Conservation (phyloP, 208 protist genomes). For the Acanthamoeba castellanii region DNA sequence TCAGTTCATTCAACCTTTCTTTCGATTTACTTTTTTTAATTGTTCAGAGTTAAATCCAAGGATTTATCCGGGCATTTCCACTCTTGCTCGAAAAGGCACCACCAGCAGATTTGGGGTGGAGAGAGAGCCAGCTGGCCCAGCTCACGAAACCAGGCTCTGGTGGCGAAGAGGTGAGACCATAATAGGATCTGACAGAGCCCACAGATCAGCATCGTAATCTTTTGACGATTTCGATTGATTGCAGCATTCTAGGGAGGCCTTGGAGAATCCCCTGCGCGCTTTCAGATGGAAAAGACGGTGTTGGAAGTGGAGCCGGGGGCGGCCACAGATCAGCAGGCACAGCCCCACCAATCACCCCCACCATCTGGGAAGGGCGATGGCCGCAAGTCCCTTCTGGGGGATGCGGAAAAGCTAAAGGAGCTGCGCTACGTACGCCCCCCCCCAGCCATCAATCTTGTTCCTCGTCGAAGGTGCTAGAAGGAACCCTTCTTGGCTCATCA, state of each 20-base stretch:
- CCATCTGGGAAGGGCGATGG: not conserved
- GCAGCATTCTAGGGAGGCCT: too few relatives aligned
- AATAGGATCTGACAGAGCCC: too few relatives aligned
- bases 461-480: not conserved
- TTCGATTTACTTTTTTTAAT: not conserved
- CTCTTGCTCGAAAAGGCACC: too few relatives aligned
- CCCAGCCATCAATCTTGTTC: not conserved
- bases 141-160: too few relatives aligned
- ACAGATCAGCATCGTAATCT: too few relatives aligned
- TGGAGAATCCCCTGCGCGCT: too few relatives aligned
- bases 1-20: not conserved
- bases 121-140: too few relatives aligned
- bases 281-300: not conserved
- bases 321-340: not conserved
- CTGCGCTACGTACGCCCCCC: conserved; percentile 36
- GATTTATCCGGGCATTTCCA: too few relatives aligned
- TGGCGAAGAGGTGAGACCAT: too few relatives aligned
- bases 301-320: not conserved
- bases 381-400: not conserved
- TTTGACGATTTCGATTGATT: too few relatives aligned
- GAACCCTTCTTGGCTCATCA: not conserved
- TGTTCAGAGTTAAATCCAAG: too few relatives aligned
- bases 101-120: too few relatives aligned
- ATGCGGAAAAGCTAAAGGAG: conserved; percentile 37
- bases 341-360: not conserved